These are phyloP conservation scores for Fonsecaea nubica DNA, from an alignment of 2,329 filamentous ascomycete species.

Conservation along the genomic window DNA sequence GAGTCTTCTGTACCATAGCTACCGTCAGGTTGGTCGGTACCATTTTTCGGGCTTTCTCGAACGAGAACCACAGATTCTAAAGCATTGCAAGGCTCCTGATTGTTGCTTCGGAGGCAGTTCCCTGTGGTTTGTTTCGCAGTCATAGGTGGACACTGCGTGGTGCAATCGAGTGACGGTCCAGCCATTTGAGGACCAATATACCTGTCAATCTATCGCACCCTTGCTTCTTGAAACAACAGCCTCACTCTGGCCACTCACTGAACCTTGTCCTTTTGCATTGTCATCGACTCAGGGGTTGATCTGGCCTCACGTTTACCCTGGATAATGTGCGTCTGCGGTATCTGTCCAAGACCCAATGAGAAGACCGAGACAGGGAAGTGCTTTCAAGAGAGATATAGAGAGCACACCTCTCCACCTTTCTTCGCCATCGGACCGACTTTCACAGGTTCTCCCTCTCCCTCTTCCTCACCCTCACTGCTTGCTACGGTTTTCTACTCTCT, in stretches of 20 bases:
- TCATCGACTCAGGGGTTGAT: neutral
- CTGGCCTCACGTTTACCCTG: neutral
- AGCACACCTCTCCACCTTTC: too few species aligned
- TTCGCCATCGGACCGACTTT: too few species aligned
- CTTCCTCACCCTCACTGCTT: too few species aligned
- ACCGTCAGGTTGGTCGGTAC: constrained; percentile 11
- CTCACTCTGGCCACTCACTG: neutral
- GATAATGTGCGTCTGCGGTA: neutral
- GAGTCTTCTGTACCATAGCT: constrained; percentile 16
- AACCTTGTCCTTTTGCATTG: neutral
- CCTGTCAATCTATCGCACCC: neutral
- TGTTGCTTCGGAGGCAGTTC: constrained; percentile 2
- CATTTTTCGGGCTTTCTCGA: constrained; percentile 8
- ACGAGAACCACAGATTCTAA: neutral
- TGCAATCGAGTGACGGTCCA: constrained; percentile 1
- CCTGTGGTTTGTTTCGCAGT: constrained; percentile 1
- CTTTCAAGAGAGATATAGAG: neutral
- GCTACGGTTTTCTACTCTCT: too few species aligned
- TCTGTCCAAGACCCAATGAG: neutral
- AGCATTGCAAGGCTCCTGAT: neutral
- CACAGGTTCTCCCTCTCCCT: too few species aligned
- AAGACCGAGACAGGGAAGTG: neutral
- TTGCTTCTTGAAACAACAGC: neutral
- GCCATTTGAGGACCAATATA: neutral
- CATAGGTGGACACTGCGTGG: neutral